These are phyloP conservation scores for Dactylellina parvicollis DNA, from an alignment of 2,329 filamentous ascomycete genomes.

Conservation along the genomic window DNA sequence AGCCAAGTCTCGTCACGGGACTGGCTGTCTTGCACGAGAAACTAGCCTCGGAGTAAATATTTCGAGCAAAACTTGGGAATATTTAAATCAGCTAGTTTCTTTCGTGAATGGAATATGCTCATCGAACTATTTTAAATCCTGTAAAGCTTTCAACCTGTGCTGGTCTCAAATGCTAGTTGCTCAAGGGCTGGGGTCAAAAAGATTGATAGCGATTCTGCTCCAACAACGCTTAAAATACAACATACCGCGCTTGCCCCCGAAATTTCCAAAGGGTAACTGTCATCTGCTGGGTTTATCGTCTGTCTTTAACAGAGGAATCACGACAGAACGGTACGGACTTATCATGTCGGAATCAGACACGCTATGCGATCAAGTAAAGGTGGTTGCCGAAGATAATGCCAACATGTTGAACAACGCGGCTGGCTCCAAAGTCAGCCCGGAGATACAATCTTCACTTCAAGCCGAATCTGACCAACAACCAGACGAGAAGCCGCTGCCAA, in stretches of 20 bases:
- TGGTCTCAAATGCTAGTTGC: too few relatives aligned
- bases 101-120: too few relatives aligned
- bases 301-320: neutral
- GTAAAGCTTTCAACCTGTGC: too few relatives aligned
- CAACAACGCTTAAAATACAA: constrained; percentile 47
- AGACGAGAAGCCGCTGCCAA: constrained; percentile 64
- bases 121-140: too few relatives aligned
- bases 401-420: constrained; percentile 11
- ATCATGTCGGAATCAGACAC: constrained; percentile 30
- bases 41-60: neutral
- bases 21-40: constrained; percentile 20
- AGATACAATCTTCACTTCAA: constrained; percentile 1
- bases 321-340: neutral
- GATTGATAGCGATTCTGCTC: neutral
- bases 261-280: too few relatives aligned
- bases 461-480: constrained; percentile 4
- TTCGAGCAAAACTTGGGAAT: neutral
- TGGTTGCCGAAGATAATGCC: constrained; percentile 29
- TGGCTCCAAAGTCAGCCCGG: neutral
- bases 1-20: constrained; percentile 24
- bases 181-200: too few relatives aligned
- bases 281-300: neutral
- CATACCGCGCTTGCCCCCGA: neutral
- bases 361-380: constrained; percentile 31
- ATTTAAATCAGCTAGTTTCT: neutral